Conservation (phyloP, 169 alveolate species). For the Eimeria falciformis region DNA sequence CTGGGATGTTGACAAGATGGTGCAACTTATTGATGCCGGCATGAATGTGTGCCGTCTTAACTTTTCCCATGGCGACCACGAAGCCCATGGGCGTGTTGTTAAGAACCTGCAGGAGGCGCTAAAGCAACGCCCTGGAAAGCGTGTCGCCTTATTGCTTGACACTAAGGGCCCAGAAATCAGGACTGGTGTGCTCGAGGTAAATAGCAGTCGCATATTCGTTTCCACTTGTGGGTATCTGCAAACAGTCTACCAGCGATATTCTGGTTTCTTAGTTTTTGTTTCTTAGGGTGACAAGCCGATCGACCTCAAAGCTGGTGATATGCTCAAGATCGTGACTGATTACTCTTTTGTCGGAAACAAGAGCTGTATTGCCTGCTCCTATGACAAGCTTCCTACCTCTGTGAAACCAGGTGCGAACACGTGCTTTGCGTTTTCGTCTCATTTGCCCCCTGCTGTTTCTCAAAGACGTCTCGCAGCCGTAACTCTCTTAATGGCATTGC, state of each 20-base stretch:
- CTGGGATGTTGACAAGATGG: conserved; percentile 93
- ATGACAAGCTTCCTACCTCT: conserved; percentile 93
- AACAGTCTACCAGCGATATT: not conserved
- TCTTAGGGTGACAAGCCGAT: conserved; percentile 87
- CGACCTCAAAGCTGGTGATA: conserved; percentile 93
- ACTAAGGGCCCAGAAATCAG: conserved; percentile 99
- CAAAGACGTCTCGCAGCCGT: too few relatives aligned
- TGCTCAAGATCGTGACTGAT: conserved; percentile 95
- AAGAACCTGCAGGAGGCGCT: conserved; percentile 93
- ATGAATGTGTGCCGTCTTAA: conserved; percentile 98
- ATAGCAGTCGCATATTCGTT: not conserved
- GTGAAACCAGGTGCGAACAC: conserved; percentile 92
- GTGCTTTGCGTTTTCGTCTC: not conserved
- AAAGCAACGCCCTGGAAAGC: conserved; percentile 93
- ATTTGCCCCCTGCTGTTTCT: too few relatives aligned
- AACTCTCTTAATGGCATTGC: too few relatives aligned
- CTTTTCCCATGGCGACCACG: conserved; percentile 99
- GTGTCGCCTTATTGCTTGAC: conserved; percentile 96
- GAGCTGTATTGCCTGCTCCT: conserved; percentile 95
- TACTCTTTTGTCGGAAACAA: conserved; percentile 94
- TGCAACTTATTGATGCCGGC: conserved; percentile 95
- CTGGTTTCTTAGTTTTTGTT: not conserved
- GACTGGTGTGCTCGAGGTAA: conserved; percentile 95
- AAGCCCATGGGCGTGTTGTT: conserved; percentile 93
- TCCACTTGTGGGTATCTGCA: not conserved